These are phyloP conservation scores for Cryptosporidium viatorum DNA, from an alignment of 169 alveolate genomes.

Conservation along the genomic window DNA sequence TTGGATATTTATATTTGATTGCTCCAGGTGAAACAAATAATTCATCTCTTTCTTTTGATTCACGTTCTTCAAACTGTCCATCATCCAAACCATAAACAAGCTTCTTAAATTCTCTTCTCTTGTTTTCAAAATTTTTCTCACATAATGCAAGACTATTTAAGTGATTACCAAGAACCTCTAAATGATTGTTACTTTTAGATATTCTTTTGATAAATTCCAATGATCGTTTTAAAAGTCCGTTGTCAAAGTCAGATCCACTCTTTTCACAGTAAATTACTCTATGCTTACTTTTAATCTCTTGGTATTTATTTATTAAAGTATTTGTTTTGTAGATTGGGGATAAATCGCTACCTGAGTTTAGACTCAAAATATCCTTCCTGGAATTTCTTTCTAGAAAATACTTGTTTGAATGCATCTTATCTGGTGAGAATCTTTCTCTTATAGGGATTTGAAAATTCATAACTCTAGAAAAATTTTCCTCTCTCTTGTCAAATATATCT, in stretches of 20 bases:
- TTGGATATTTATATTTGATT: constrained; percentile 14
- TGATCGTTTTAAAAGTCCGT: constrained; percentile 25
- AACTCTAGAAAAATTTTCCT: background rate
- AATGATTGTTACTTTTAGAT: constrained; percentile 17
- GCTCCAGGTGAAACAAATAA: background rate
- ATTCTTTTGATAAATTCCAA: constrained; percentile 19
- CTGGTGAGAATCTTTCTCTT: background rate
- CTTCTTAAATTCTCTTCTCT: constrained; percentile 42
- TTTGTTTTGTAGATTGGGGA: background rate
- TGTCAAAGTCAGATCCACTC: background rate
- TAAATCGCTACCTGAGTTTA: background rate
- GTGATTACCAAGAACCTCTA: constrained; percentile 44
- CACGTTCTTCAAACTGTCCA: background rate
- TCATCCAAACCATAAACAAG: constrained; percentile 56
- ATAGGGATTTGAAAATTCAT: background rate
- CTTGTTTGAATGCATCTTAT: background rate
- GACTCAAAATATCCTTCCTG: background rate
- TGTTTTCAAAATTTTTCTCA: constrained; percentile 33
- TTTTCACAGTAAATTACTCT: constrained; percentile 10
- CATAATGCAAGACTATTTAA: constrained; percentile 64
- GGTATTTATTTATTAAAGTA: background rate
- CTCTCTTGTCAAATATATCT: background rate
- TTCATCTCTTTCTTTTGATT: background rate
- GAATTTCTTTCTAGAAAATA: background rate
- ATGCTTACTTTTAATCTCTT: constrained; percentile 21